A percentile compares a stretch with the other conserved stretches of the same genome.
Conservation (phyloP, 768 basidiomycete genomes). For the Termitomyces sp. region DNA sequence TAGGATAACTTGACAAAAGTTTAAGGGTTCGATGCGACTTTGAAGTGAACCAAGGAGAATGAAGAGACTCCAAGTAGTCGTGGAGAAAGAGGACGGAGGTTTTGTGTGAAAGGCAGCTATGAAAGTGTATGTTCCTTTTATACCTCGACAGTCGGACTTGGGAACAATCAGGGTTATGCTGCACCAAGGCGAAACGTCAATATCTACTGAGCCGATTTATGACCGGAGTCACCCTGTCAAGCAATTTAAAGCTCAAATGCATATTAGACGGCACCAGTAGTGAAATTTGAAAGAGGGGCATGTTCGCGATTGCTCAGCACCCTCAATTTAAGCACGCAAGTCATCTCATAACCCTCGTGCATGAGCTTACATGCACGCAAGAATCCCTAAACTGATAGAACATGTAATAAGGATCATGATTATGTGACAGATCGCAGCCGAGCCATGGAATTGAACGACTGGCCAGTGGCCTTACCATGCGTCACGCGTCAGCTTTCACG, state of each 20-base stretch:
- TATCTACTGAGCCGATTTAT: slow-evolving; percentile 15
- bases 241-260: slow-evolving; percentile 7
- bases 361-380: slow-evolving; percentile 10
- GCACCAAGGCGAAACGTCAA: slow-evolving; percentile 15
- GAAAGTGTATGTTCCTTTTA: slow-evolving; percentile 9
- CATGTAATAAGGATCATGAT: slow-evolving; percentile 10
- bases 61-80: not conserved
- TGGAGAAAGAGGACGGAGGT: not conserved
- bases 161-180: slow-evolving; percentile 15
- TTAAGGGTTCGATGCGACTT: not conserved
- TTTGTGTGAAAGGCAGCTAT: not conserved
- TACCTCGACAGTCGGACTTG: slow-evolving; percentile 15
- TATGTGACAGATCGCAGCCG: slow-evolving; percentile 5
- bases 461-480: not conserved
- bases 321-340: slow-evolving; percentile 5
- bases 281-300: slow-evolving; percentile 8
- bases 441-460: not conserved
- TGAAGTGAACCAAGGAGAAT: not conserved
- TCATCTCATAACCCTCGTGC: slow-evolving; percentile 5
- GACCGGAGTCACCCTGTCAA: slow-evolving; percentile 13
- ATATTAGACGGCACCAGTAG: slow-evolving; percentile 4
- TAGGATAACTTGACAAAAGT: not conserved
- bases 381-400: not conserved
- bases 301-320: slow-evolving; percentile 8
- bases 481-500: slow-evolving; percentile 15